These are phyloP conservation scores for Exophiala calicioides DNA, from an alignment of 2,329 filamentous ascomycete species.

Conservation along the genomic window DNA sequence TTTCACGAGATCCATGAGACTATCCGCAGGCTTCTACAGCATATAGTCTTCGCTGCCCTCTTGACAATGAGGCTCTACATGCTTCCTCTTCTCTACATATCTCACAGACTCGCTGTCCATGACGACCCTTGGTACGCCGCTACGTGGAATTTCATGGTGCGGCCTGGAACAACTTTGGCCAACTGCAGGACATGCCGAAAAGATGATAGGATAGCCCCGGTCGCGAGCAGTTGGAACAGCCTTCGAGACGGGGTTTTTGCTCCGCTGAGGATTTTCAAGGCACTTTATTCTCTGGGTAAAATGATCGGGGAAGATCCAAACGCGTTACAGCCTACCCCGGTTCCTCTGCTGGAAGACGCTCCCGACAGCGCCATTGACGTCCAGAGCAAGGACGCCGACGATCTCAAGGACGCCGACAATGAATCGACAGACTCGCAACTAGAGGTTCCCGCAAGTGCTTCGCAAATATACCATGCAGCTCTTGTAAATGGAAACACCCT, in stretches of 20 bases:
- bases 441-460: slow-evolving; percentile 11
- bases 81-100: slow-evolving; percentile 23
- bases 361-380: slow-evolving; percentile 11
- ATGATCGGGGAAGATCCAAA: slow-evolving; percentile 15
- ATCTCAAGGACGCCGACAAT: background rate
- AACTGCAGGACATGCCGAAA: slow-evolving; percentile 4
- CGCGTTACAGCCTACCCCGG: slow-evolving; percentile 2
- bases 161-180: slow-evolving; percentile 5
- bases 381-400: slow-evolving; percentile 6
- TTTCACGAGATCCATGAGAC: slow-evolving; percentile 37
- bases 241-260: slow-evolving; percentile 5
- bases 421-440: slow-evolving; percentile 2
- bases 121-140: slow-evolving; percentile 18
- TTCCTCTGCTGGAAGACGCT: background rate
- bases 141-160: slow-evolving; percentile 15
- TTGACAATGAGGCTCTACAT: slow-evolving; percentile 24
- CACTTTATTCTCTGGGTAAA: slow-evolving; percentile 16
- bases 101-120: slow-evolving; percentile 17
- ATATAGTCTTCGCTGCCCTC: slow-evolving; percentile 16
- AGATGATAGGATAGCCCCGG: background rate
- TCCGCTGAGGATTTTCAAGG: slow-evolving; percentile 11
- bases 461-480: slow-evolving; percentile 23
- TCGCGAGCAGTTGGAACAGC: slow-evolving; percentile 5
- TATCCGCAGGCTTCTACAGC: slow-evolving; percentile 17
- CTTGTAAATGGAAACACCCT: slow-evolving; percentile 18